phyloP scores from a whole-genome alignment of 345 rosid genomes.

The Gossypium stocksii region DNA sequence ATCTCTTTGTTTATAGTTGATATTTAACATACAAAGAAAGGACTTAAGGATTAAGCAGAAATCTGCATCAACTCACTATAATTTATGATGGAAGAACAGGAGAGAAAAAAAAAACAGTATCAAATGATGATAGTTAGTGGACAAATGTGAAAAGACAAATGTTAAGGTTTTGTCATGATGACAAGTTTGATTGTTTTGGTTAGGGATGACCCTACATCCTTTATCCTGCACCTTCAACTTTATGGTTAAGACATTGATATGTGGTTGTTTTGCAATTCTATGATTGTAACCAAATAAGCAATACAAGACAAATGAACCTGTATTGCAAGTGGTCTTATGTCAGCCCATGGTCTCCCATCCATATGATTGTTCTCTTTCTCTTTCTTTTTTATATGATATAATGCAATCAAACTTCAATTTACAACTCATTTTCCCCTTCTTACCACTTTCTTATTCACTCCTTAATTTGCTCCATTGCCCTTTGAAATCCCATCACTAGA shows the following conservation, averaged over 20 bases:
- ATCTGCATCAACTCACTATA: no score
- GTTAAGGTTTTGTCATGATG: constrained; percentile 90
- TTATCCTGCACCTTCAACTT: constrained; percentile 36
- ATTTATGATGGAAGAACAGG: no score
- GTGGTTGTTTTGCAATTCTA: constrained; percentile 37
- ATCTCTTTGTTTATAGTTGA: no score
- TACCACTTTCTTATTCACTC: no score
- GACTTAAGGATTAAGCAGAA: no score
- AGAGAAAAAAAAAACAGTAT: constrained; percentile 10
- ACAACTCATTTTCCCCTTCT: no score
- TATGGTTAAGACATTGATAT: constrained; percentile 22
- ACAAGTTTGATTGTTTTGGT: constrained; percentile 40
- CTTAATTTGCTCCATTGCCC: no score
- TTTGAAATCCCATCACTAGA: no score
- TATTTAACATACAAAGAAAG: no score
- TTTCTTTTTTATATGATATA: constrained; percentile 6
- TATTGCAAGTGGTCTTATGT: constrained; percentile 34
- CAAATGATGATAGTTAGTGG: constrained; percentile 32
- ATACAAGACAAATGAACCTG: constrained; percentile 35
- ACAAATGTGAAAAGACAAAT: constrained; percentile 93
- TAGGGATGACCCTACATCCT: constrained; percentile 56
- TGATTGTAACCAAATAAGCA: constrained; percentile 45
- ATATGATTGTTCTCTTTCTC: constrained; percentile 1
- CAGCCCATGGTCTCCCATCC: constrained; percentile 22
- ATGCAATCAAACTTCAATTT: background rate